A percentile compares a stretch with the other conserved stretches of the same genome.
phyloP scores from a whole-genome alignment of 768 basidiomycete genomes.

The Daedaleopsis sinensis region DNA sequence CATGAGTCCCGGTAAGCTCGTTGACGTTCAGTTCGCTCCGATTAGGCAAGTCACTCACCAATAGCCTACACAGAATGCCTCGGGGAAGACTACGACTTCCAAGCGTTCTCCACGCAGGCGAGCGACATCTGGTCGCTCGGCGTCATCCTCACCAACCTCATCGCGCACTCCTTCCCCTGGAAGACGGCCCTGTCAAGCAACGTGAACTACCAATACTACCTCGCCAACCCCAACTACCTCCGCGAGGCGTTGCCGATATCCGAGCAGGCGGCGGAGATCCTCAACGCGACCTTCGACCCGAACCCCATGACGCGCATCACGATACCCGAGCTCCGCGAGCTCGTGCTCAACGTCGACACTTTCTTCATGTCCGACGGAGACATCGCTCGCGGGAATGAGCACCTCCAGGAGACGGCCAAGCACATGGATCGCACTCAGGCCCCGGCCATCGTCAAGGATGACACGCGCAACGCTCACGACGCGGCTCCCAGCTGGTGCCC shows the following conservation, averaged over 20 bases:
- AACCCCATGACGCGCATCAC: constrained; percentile 64
- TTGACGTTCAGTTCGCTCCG: background rate
- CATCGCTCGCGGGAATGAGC: constrained; percentile 34
- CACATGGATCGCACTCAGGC: background rate
- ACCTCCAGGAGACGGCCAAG: constrained; percentile 26
- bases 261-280: constrained; percentile 43
- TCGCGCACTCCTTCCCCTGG: constrained; percentile 58
- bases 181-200: constrained; percentile 49
- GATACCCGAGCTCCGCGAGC: constrained; percentile 60
- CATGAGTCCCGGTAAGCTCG: constrained; percentile 31
- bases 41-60: background rate
- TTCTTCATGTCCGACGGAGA: constrained; percentile 64
- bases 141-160: constrained; percentile 59
- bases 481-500: too few relatives aligned
- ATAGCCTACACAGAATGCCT: constrained; percentile 23
- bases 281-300: constrained; percentile 62
- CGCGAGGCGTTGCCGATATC: constrained; percentile 55
- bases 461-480: background rate
- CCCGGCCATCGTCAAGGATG: background rate
- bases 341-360: constrained; percentile 55
- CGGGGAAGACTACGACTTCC: constrained; percentile 23
- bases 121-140: constrained; percentile 43
- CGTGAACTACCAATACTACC: constrained; percentile 48
- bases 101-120: constrained; percentile 38
- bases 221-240: constrained; percentile 49